Conservation (phyloP, 345 rosid genomes). For the Salix brachista region DNA sequence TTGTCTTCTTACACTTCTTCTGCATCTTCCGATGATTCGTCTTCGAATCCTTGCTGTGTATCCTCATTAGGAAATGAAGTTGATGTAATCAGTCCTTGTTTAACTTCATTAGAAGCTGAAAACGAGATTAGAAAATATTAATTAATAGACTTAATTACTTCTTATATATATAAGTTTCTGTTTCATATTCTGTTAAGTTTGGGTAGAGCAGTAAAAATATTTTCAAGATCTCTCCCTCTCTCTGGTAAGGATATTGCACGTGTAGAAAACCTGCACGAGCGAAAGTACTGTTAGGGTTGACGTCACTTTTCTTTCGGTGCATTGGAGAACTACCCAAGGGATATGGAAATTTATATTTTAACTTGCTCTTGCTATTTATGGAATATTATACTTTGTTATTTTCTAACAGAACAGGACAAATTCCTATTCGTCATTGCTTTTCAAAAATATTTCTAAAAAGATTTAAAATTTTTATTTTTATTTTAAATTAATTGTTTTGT, state of each 20-base stretch:
- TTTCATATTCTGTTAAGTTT: background rate
- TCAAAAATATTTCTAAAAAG: no score
- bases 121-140: constrained; percentile 23
- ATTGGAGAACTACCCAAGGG: background rate
- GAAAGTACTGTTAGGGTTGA: background rate
- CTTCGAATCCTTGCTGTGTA: constrained; percentile 38
- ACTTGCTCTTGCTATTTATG: background rate
- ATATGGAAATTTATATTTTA: background rate
- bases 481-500: no score
- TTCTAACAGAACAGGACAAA: no score
- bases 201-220: background rate
- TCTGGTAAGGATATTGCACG: background rate
- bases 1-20: constrained; percentile 43
- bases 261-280: background rate
- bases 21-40: constrained; percentile 37
- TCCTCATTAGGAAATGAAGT: constrained; percentile 27
- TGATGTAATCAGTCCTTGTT: constrained; percentile 25
- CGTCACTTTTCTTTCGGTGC: background rate
- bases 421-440: no score
- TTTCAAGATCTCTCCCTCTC: background rate
- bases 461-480: no score
- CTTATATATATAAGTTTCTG: background rate
- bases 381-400: background rate
- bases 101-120: constrained; percentile 39
- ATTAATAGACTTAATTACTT: background rate